phyloP scores from a whole-genome alignment of 2,329 filamentous ascomycete genomes.

The Ceratocystis ficicola region DNA sequence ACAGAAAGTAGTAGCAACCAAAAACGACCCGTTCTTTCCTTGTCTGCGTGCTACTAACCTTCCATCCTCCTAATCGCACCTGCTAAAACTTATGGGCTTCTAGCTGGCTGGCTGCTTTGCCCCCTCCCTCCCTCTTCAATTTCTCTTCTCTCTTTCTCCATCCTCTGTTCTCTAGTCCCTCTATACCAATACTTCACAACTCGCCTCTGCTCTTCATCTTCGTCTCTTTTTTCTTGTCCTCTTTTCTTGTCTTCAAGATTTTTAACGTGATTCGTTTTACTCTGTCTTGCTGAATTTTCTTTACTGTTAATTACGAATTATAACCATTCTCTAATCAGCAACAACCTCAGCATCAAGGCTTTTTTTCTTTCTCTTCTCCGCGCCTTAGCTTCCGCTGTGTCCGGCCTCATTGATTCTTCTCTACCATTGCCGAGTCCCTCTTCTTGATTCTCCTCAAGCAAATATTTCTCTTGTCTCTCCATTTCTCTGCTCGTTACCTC shows the following conservation, averaged over 20 bases:
- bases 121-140: neutral
- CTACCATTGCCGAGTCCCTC: neutral
- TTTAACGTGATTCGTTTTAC: neutral
- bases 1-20: neutral
- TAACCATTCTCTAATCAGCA: neutral
- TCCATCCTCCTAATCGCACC: neutral
- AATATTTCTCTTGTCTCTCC: neutral
- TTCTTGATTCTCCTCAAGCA: neutral
- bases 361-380: neutral
- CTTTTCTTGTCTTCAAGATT: neutral
- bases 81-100: no score
- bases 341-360: neutral
- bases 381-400: neutral
- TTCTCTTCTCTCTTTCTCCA: conserved; percentile 5
- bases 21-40: conserved; percentile 7
- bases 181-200: neutral
- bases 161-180: neutral
- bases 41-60: neutral
- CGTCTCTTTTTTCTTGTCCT: neutral
- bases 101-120: no score
- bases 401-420: neutral
- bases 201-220: neutral
- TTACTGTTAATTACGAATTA: neutral
- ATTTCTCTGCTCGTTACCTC: neutral
- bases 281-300: neutral